Conservation (phyloP, 257 asterid species). For the Gardenia jasminoides region DNA sequence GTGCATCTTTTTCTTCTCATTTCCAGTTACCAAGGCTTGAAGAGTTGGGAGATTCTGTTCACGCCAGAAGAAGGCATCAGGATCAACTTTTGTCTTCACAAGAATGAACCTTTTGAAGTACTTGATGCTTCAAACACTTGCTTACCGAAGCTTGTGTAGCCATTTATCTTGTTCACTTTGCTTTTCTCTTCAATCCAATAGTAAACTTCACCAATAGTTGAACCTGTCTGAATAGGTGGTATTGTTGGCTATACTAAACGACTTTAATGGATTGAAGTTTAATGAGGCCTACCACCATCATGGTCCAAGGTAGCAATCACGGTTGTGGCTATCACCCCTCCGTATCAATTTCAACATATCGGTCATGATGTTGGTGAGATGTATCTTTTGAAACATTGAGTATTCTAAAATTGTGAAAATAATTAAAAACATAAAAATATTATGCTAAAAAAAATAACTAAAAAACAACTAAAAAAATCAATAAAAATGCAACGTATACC, state of each 20-base stretch:
- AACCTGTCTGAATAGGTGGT: neutral
- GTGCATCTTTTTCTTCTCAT: neutral
- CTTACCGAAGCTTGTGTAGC: conserved; percentile 15
- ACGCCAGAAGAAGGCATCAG: conserved; percentile 28
- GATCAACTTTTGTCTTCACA: conserved; percentile 27
- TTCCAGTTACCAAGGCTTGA: neutral
- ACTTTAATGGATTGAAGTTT: neutral
- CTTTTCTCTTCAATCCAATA: neutral
- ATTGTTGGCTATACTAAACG: neutral
- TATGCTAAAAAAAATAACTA: too few relatives aligned
- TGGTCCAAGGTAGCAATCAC: too few relatives aligned
- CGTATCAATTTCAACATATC: too few relatives aligned
- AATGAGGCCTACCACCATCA: too few relatives aligned
- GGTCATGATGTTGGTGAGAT: too few relatives aligned
- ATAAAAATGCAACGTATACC: too few relatives aligned
- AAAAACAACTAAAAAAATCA: too few relatives aligned
- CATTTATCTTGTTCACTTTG: conserved; percentile 4
- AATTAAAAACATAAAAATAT: too few relatives aligned
- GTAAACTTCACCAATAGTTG: conserved; percentile 5
- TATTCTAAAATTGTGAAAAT: too few relatives aligned
- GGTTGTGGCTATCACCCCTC: too few relatives aligned
- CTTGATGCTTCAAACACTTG: conserved; percentile 23
- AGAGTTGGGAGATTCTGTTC: conserved; percentile 31
- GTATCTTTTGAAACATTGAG: too few relatives aligned
- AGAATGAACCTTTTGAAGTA: conserved; percentile 25